Percentiles rank a stretch among this genome's conserved stretches.
phyloP scores from a whole-genome alignment of 2,329 filamentous ascomycete species.

The Penicillium sp. region DNA sequence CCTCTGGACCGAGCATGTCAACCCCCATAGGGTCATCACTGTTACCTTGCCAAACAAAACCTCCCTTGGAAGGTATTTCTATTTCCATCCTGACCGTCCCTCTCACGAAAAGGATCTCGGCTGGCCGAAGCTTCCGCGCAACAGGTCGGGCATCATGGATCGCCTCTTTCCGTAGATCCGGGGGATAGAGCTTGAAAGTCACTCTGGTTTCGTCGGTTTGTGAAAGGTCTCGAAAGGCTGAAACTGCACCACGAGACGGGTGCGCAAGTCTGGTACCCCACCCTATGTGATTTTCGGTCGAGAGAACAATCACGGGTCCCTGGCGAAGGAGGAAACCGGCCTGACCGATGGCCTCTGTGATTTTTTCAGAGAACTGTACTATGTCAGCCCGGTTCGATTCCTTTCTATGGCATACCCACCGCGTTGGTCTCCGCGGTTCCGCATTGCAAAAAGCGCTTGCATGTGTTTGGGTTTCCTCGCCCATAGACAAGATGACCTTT shows the following conservation, averaged over 20 bases:
- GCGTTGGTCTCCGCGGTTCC: background rate
- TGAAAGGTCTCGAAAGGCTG: slow-evolving; percentile 8
- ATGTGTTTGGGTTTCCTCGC: background rate
- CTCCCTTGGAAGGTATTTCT: background rate
- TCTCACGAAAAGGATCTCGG: slow-evolving; percentile 11
- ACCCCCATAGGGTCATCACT: background rate
- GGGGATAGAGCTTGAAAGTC: slow-evolving; percentile 8
- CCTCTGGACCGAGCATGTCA: background rate
- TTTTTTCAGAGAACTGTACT: slow-evolving; percentile 4
- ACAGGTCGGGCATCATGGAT: background rate
- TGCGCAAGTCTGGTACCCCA: slow-evolving; percentile 5
- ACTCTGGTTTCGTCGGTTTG: background rate
- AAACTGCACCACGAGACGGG: slow-evolving; percentile 2
- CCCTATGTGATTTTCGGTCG: background rate
- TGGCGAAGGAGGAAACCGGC: background rate
- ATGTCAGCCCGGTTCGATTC: slow-evolving; percentile 3
- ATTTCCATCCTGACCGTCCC: slow-evolving; percentile 8
- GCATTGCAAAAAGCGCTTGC: background rate
- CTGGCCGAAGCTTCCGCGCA: slow-evolving; percentile 1
- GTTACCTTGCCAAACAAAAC: slow-evolving; percentile 11
- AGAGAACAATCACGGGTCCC: background rate
- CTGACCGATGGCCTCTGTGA: slow-evolving; percentile 8
- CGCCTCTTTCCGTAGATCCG: background rate
- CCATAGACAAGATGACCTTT: background rate
- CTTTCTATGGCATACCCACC: background rate